Evolutionary conservation across 2,329 filamentous ascomycete genomes (phyloP), one percentile per base, ranked within the genome.

Genomic region (Metarhizium robertsii): DNA sequence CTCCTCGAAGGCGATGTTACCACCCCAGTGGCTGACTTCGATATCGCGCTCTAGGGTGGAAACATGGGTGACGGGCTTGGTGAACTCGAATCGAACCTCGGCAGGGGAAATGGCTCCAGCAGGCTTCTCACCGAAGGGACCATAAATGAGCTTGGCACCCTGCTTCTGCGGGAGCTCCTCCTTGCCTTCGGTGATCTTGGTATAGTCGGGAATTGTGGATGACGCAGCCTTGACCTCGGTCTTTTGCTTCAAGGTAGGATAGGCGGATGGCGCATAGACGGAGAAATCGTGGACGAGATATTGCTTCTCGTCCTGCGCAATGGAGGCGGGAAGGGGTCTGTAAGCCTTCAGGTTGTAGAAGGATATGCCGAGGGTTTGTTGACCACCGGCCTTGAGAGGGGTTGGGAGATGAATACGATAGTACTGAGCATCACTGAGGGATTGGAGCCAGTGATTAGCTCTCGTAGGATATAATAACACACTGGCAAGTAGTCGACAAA

Each of bases 1-100:
- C 75, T 99, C 94, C 74, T 99, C 94, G 52, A 92, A 90, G 2
- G 94, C 94, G 54, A 97, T 74, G 69, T 99, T 99, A 59, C 94
- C 94, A 62, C 94, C 94, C 94, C 94, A 99, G 73, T 97, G 94
- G 68, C 90, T 95, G 64, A 99, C 87, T 71, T 99, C 94, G 60
- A 99, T 76, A 66, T 97, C 92, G 58, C 94, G 86, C 73, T 97
- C 90, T 57, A 99, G 78, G 16, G 83, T 77, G 38, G 84, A 84
- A 52, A 90, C 83, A 66, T 94, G 89, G 47, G 85, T 87, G 56
- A 99, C 78, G 13, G 94, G 92, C 73, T 92, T 95, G 61, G 89
- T 96, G 75, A 94, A 96, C 71, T 99, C 92, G 73, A 95, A 97
- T 59, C 94, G 88, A 53, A 96, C 86, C 61, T 79, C 83, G 57